Percentiles rank a stretch among this genome's conserved stretches.
Conservation (phyloP, 2,329 filamentous ascomycete genomes). For the Trichoderma sp. region DNA sequence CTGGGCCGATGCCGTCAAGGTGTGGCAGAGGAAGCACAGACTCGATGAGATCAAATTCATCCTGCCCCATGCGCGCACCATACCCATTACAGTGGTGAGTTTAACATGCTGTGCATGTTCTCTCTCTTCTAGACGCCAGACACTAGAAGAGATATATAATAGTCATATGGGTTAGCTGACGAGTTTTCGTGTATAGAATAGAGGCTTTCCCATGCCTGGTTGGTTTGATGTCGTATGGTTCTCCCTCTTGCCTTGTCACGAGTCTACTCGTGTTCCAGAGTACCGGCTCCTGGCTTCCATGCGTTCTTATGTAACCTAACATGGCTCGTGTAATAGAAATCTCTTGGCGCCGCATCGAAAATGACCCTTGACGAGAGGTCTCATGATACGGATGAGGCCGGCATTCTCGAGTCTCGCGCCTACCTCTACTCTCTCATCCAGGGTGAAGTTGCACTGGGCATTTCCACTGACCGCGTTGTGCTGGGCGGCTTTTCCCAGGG, state of each 20-base stretch:
- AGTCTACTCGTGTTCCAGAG: neutral
- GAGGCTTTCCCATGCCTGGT: constrained; percentile 78
- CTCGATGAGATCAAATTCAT: constrained; percentile 93
- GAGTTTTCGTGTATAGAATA: constrained; percentile 55
- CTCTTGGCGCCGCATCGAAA: constrained; percentile 36
- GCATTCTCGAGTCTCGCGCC: constrained; percentile 70
- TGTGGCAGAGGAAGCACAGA: constrained; percentile 77
- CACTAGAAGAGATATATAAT: neutral
- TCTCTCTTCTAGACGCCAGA: neutral
- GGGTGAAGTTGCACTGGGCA: constrained; percentile 72
- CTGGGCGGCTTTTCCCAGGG: constrained; percentile 86
- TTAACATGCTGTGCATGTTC: neutral
- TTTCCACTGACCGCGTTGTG: constrained; percentile 79
- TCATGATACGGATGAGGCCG: constrained; percentile 64
- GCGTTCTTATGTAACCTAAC: neutral
- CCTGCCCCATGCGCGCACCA: constrained; percentile 84
- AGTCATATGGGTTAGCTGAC: neutral
- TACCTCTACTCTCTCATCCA: constrained; percentile 81
- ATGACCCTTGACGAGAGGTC: neutral
- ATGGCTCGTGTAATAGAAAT: constrained; percentile 31
- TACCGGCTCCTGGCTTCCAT: neutral
- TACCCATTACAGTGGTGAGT: constrained; percentile 71
- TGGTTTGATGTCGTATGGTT: constrained; percentile 76
- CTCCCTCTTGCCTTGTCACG: neutral
- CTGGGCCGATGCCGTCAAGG: constrained; percentile 81